Conservation (phyloP, 257 asterid genomes). For the Hygrophila difformis region DNA sequence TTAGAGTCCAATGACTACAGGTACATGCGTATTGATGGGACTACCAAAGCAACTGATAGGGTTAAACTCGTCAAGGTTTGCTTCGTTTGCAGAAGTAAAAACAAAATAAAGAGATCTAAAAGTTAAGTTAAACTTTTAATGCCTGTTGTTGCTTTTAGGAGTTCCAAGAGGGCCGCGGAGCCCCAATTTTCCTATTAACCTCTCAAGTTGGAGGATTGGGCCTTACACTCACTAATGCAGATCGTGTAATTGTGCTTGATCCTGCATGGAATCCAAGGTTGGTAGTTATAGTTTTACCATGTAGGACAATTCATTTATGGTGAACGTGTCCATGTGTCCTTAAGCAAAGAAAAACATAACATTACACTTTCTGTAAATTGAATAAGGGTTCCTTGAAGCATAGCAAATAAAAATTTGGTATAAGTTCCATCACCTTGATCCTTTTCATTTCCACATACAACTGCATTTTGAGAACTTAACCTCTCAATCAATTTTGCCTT, state of each 20-base stretch:
- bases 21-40: slow-evolving; percentile 86
- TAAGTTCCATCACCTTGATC: no score
- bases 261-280: slow-evolving; percentile 99
- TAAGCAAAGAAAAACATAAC: no score
- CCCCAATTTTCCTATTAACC: slow-evolving; percentile 78
- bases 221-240: slow-evolving; percentile 93
- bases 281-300: no score
- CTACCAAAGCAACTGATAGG: slow-evolving; percentile 71
- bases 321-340: no score
- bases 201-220: slow-evolving; percentile 98
- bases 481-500: no score
- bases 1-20: slow-evolving; percentile 42
- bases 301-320: no score
- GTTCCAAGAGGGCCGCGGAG: slow-evolving; percentile 82
- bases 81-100: slow-evolving; percentile 15
- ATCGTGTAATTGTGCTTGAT: slow-evolving; percentile 91
- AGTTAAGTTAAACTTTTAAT: not conserved
- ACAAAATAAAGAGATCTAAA: not conserved
- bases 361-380: no score
- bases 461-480: no score
- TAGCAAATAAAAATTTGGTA: no score
- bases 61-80: slow-evolving; percentile 71
- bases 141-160: slow-evolving; percentile 37
- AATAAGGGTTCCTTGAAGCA: no score
- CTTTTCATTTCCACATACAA: no score